A percentile compares a stretch with the other conserved stretches of the same genome.
These are phyloP conservation scores for Paecilomyces formosus DNA, from an alignment of 2,329 filamentous ascomycete genomes.

Conservation along the genomic window DNA sequence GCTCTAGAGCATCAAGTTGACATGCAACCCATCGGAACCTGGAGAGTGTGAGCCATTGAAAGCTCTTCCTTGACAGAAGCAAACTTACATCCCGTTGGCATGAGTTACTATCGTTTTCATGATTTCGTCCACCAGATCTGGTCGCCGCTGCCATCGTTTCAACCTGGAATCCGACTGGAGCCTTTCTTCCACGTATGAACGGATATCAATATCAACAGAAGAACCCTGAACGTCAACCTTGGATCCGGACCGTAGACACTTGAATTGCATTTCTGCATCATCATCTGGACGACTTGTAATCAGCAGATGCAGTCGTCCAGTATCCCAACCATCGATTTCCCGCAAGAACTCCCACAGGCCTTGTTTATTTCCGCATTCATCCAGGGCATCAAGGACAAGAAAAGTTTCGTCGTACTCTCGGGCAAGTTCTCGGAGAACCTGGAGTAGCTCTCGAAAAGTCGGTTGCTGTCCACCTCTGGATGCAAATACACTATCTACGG, in stretches of 20 bases:
- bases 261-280: slow-evolving; percentile 8
- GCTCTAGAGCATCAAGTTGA: slow-evolving; percentile 11
- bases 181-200: slow-evolving; percentile 7
- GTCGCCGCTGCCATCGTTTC: slow-evolving; percentile 3
- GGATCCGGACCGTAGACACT: neutral
- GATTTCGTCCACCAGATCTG: slow-evolving; percentile 1
- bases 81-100: slow-evolving; percentile 10
- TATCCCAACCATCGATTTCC: slow-evolving; percentile 1
- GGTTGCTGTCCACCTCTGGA: slow-evolving; percentile 17
- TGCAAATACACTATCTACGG: no score
- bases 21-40: slow-evolving; percentile 17
- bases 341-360: slow-evolving; percentile 2
- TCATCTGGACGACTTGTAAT: slow-evolving; percentile 8
- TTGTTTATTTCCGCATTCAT: slow-evolving; percentile 9
- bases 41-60: slow-evolving; percentile 1
- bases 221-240: slow-evolving; percentile 6
- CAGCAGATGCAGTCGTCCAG: slow-evolving; percentile 4
- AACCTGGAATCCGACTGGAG: slow-evolving; percentile 5
- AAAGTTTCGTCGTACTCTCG: slow-evolving; percentile 11
- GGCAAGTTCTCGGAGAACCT: slow-evolving; percentile 16
- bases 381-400: slow-evolving; percentile 12
- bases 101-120: neutral
- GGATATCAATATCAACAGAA: slow-evolving; percentile 10
- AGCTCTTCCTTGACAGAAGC: neutral
- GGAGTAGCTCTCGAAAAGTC: slow-evolving; percentile 13